Evolutionary conservation across 306 rosid species (phyloP).

Genomic region (Trifolium dubium): DNA sequence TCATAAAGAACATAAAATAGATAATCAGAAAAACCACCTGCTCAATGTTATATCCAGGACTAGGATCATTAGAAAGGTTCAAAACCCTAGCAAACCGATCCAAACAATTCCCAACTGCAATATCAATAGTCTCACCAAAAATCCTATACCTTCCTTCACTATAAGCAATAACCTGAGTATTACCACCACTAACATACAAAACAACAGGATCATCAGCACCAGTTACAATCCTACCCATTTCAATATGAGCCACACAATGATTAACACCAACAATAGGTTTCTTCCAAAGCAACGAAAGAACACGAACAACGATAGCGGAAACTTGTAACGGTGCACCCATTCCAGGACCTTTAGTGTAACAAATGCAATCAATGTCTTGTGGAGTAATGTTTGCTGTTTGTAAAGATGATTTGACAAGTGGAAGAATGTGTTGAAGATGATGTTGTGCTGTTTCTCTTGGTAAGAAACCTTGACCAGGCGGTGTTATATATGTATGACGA

Average conservation of each 20-base stretch:
- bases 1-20: constrained; percentile 7
- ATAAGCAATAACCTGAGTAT: constrained; percentile 92
- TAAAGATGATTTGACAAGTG: constrained; percentile 73
- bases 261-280: constrained; percentile 91
- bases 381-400: constrained; percentile 65
- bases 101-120: constrained; percentile 95
- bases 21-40: constrained; percentile 54
- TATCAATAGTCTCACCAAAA: constrained; percentile 95
- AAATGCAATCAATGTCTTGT: constrained; percentile 78
- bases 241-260: constrained; percentile 94
- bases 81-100: constrained; percentile 90
- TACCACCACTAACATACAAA: constrained; percentile 93
- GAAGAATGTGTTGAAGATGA: constrained; percentile 81
- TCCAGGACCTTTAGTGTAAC: constrained; percentile 95
- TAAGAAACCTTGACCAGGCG: constrained; percentile 95
- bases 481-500: constrained; percentile 89
- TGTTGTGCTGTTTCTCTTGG: constrained; percentile 97
- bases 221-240: constrained; percentile 95
- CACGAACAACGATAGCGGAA: constrained; percentile 77
- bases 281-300: constrained; percentile 86
- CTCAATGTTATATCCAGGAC: constrained; percentile 92
- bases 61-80: constrained; percentile 84
- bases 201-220: constrained; percentile 95
- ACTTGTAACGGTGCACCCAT: constrained; percentile 97
- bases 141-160: constrained; percentile 90